A percentile compares a stretch with the other conserved stretches of the same genome.
These are phyloP conservation scores for Talaromyces proteolyticus DNA, from an alignment of 495 filamentous ascomycete genomes.

Conservation along the genomic window DNA sequence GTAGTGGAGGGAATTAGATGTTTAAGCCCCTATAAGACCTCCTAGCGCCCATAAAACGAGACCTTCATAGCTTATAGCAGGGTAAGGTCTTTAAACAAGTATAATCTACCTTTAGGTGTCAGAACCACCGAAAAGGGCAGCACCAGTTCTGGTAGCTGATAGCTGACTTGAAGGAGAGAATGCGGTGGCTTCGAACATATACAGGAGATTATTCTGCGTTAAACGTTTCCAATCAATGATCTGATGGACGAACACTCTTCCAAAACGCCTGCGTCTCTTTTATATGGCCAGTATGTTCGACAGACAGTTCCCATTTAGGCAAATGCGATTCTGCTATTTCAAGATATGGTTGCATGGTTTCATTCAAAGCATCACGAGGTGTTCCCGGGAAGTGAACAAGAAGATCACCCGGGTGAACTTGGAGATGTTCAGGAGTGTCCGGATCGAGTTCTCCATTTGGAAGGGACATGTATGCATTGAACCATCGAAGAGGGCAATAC, in stretches of 20 bases:
- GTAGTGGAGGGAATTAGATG: too few relatives aligned
- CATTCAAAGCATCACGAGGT: not conserved
- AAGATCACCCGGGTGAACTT: conserved; percentile 7
- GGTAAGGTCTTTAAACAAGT: too few relatives aligned
- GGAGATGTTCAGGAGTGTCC: not conserved
- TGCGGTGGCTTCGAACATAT: too few relatives aligned
- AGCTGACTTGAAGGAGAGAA: too few relatives aligned
- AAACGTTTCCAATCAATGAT: too few relatives aligned
- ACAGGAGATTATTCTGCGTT: too few relatives aligned
- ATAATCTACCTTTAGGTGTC: too few relatives aligned
- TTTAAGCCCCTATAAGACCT: too few relatives aligned
- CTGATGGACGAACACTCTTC: not conserved
- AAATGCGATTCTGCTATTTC: not conserved
- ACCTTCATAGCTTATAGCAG: too few relatives aligned
- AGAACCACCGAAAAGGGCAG: too few relatives aligned
- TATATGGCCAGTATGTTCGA: not conserved
- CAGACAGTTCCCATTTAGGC: not conserved
- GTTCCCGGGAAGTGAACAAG: conserved; percentile 10
- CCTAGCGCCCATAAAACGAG: too few relatives aligned
- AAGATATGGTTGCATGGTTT: conserved; percentile 1
- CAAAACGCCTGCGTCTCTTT: not conserved
- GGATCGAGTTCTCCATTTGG: conserved; percentile 1
- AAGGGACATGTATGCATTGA: conserved; percentile 8
- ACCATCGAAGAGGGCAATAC: conserved; percentile 8
- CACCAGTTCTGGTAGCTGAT: too few relatives aligned